phyloP scores from a whole-genome alignment of 495 filamentous ascomycete genomes.

The Penicillium bovifimosum region DNA sequence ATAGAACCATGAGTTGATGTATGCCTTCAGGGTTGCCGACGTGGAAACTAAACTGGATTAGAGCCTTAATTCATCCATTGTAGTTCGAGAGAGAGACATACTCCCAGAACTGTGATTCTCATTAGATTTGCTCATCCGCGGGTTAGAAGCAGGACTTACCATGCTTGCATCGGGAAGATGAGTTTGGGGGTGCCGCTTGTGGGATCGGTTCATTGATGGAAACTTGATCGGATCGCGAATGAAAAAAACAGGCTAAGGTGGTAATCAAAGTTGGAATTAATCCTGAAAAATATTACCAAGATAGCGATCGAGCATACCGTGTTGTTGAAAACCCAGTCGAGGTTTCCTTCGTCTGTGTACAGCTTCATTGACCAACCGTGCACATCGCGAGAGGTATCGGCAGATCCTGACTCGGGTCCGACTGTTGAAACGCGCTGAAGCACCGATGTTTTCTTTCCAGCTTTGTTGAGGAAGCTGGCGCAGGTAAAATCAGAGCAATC shows the following conservation, averaged over 20 bases:
- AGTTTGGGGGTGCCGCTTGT: slow-evolving; percentile 46
- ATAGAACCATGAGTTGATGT: slow-evolving; percentile 65
- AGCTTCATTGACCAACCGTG: slow-evolving; percentile 64
- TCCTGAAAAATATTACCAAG: too few species aligned
- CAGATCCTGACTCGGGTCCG: slow-evolving; percentile 52
- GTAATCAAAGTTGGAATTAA: too few species aligned
- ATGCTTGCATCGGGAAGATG: slow-evolving; percentile 46
- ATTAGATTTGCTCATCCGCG: too few species aligned
- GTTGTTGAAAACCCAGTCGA: slow-evolving; percentile 59
- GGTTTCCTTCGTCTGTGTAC: slow-evolving; percentile 69
- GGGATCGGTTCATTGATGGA: slow-evolving; percentile 46
- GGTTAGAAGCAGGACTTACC: slow-evolving; percentile 14
- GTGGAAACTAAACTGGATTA: too few species aligned
- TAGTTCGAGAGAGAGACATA: too few species aligned
- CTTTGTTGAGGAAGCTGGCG: slow-evolving; percentile 45
- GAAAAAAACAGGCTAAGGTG: slow-evolving; percentile 51
- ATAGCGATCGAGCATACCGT: too few species aligned
- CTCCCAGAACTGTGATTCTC: slow-evolving; percentile 62
- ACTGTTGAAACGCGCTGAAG: slow-evolving; percentile 59
- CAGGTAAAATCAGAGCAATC: slow-evolving; percentile 34
- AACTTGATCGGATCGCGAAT: slow-evolving; percentile 52
- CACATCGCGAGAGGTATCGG: slow-evolving; percentile 57
- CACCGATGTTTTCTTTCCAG: slow-evolving; percentile 55
- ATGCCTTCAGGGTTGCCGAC: slow-evolving; percentile 29
- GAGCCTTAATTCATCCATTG: too few species aligned